phyloP scores from a whole-genome alignment of 83 land plant species.

The Diphasiastrum complanatum region DNA sequence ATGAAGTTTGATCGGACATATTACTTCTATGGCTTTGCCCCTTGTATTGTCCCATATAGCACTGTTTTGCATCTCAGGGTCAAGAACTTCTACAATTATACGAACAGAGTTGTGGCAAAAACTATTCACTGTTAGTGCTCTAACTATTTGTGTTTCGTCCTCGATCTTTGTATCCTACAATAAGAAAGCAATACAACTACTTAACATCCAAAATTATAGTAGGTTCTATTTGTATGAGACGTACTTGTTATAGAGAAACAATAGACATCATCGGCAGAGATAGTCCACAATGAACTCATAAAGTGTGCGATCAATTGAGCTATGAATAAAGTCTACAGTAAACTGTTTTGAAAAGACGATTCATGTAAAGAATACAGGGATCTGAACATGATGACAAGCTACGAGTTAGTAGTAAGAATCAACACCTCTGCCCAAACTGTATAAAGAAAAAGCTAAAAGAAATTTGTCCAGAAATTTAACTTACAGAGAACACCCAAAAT shows the following conservation, averaged over 20 bases:
- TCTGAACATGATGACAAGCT: no score
- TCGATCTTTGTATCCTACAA: constrained; percentile 4
- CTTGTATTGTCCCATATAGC: neutral
- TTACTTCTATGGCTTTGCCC: constrained; percentile 22
- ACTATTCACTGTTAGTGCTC: constrained; percentile 3
- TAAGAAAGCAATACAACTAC: no score
- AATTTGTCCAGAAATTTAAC: no score
- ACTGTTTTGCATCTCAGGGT: constrained; percentile 2
- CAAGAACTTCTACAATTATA: constrained; percentile 7
- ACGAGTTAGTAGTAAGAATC: no score
- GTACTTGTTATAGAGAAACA: neutral
- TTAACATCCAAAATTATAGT: no score
- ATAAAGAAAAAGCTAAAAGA: no score
- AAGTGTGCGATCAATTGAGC: neutral
- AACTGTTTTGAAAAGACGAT: no score
- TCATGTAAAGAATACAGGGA: no score
- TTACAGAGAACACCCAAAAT: no score
- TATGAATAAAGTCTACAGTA: neutral
- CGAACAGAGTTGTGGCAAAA: constrained; percentile 4
- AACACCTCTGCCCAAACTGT: no score
- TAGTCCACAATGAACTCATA: neutral
- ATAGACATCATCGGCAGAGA: neutral
- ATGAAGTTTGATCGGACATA: constrained; percentile 31
- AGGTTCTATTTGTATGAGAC: no score
- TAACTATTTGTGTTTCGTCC: constrained; percentile 5